Percentiles rank a stretch among this genome's conserved stretches.
These are phyloP conservation scores for Aspergillus sclerotioniger DNA, from an alignment of 495 filamentous ascomycete species.

Conservation along the genomic window DNA sequence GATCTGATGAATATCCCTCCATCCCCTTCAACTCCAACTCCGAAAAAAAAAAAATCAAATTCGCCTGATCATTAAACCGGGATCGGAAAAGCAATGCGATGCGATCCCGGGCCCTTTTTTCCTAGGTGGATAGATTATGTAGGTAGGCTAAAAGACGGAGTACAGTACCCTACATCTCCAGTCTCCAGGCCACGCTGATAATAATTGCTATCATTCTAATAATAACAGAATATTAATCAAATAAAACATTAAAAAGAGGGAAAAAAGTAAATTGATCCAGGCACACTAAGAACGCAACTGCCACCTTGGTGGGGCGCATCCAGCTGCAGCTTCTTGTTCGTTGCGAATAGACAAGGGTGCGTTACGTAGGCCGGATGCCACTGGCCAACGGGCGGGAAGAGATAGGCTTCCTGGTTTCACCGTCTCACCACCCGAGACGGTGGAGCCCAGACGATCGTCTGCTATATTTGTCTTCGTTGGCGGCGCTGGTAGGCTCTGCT, in stretches of 20 bases:
- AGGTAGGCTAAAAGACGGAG: too few species aligned
- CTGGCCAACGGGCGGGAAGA: slow-evolving; percentile 15
- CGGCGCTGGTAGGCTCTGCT: not conserved
- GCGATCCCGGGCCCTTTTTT: too few species aligned
- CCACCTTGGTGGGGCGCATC: slow-evolving; percentile 2
- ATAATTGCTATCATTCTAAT: not conserved
- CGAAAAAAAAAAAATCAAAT: too few species aligned
- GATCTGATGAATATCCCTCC: not conserved
- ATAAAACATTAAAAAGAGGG: not conserved
- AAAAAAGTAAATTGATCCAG: slow-evolving; percentile 1
- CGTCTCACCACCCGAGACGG: slow-evolving; percentile 14
- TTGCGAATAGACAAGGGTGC: slow-evolving; percentile 24
- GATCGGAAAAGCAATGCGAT: too few species aligned
- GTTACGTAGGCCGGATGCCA: slow-evolving; percentile 19
- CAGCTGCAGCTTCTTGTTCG: slow-evolving; percentile 8
- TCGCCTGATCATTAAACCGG: too few species aligned
- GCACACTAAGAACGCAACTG: slow-evolving; percentile 10
- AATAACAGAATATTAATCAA: not conserved
- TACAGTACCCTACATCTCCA: not conserved
- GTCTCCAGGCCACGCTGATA: not conserved
- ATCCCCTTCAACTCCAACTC: too few species aligned
- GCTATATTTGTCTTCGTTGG: slow-evolving; percentile 17
- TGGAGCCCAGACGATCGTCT: slow-evolving; percentile 17
- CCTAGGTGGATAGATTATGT: too few species aligned
- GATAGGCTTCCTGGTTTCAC: slow-evolving; percentile 14